Conservation (phyloP, 2,329 filamentous ascomycete genomes). For the Botrytis medusae region DNA sequence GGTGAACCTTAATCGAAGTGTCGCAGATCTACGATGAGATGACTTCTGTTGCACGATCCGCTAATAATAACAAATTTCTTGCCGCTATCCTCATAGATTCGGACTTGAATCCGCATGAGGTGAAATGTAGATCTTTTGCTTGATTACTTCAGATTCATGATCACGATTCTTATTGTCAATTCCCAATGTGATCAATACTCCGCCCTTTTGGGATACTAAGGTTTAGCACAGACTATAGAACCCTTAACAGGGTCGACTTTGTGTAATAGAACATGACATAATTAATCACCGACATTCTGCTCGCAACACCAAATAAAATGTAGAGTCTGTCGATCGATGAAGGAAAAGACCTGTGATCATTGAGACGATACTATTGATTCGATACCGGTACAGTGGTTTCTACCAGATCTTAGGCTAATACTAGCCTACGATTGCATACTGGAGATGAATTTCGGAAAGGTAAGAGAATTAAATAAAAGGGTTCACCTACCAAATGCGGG, state of each 20-base stretch:
- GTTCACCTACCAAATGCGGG: background rate
- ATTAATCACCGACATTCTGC: background rate
- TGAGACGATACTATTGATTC: background rate
- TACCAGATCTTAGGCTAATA: background rate
- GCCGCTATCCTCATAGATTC: background rate
- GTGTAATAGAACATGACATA: background rate
- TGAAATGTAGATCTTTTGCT: background rate
- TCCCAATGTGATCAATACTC: background rate
- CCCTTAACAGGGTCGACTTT: background rate
- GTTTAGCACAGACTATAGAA: background rate
- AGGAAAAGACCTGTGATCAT: background rate
- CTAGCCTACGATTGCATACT: background rate
- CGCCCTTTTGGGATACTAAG: background rate
- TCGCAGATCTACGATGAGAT: background rate
- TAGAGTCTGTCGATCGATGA: background rate
- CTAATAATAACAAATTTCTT: background rate
- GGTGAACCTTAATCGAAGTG: background rate
- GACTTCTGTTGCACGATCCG: background rate
- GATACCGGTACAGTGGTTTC: background rate
- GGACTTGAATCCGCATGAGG: background rate
- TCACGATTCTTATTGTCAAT: background rate
- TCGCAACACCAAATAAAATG: background rate
- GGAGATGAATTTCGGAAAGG: background rate
- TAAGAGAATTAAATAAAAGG: background rate
- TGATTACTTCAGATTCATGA: background rate